Base-by-base conservation (phyloP, 1,139 yeast species). In the Blastobotrys indianensis region DNA sequence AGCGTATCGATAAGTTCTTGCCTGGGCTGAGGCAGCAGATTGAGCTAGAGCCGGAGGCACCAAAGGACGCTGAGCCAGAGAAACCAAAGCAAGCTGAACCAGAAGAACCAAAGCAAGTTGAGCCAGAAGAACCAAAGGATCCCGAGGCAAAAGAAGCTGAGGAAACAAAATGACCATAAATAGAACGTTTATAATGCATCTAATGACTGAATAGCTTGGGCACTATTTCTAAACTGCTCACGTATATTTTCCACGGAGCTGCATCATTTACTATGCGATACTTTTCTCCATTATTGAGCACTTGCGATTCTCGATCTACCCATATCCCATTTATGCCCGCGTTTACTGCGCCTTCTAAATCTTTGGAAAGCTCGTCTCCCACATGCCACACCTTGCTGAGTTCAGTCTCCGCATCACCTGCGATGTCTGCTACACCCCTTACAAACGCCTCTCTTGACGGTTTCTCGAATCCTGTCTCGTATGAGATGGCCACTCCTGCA, bases 11-110 rank as follows among this genome's bases (percentile, higher is more conserved):
- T 35, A 57, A 57, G 15, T 59, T 77, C 37, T 66, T 75, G 56
- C 81, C 82, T 0, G 69, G 65, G 2, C 64, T 78, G 45, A 58
- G 62, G 45, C 54, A 59, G 4, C 72, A 70, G 47, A 51, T 68
- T 25, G 38, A 44, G 13, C 50, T 46, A 17, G 32, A 23, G 28
- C 15, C 15, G 20, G 25, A 20, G 25, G 25, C 4, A 4, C 25
- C 25, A 20, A 20, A 20, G 25, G 25, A 20, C 25, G n/a, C n/a
- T n/a, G 25, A 20, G 25, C 25, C 25, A 4, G 7, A 4, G 4
- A 20, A 20, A 20, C n/a, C n/a, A n/a, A n/a, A n/a, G 10, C 23
- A 7, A 34, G 9, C 37, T 10, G 37, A 13, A 34, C 7, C 25
- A 13, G 28, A 36, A 34, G 13, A 6, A 23, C 25, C 7, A 9